Evolutionary conservation across 345 rosid genomes (phyloP).

Genomic region (Iberis pinnata): DNA sequence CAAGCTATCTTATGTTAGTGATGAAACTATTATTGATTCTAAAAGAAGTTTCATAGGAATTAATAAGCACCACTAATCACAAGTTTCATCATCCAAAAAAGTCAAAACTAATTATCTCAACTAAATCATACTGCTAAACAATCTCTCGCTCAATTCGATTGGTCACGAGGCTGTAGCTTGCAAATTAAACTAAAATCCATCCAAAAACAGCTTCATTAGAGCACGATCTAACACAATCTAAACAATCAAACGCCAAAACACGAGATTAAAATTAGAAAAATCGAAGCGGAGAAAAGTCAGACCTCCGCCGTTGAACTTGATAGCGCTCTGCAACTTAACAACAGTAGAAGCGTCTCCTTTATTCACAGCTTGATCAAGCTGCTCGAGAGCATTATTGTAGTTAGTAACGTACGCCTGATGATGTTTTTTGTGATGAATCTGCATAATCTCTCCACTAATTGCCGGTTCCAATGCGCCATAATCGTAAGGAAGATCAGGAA

Average conservation of each 20-base stretch:
- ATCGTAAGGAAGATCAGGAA: conserved; percentile 88
- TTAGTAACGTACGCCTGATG: conserved; percentile 87
- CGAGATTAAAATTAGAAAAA: no score
- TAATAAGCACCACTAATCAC: no score
- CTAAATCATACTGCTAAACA: no score
- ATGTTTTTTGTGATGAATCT: conserved; percentile 95
- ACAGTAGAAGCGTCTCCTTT: conserved; percentile 63
- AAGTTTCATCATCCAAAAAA: no score
- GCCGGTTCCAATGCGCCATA: conserved; percentile 87
- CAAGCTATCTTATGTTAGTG: no score
- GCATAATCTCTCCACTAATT: conserved; percentile 90
- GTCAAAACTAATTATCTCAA: no score
- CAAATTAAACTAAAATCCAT: not conserved
- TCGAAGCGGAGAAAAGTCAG: conserved; percentile 11
- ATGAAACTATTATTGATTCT: no score
- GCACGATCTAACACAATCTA: no score
- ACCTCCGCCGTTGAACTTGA: conserved; percentile 99
- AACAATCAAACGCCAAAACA: no score
- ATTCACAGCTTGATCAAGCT: conserved; percentile 54
- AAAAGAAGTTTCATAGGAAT: no score
- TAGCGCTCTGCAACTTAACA: conserved; percentile 71
- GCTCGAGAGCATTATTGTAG: conserved; percentile 80
- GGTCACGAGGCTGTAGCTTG: not conserved
- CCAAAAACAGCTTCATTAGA: not conserved
- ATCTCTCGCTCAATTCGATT: not conserved